Evolutionary conservation across 495 filamentous ascomycete species (phyloP).

Genomic region (Penicillium subrubescens): DNA sequence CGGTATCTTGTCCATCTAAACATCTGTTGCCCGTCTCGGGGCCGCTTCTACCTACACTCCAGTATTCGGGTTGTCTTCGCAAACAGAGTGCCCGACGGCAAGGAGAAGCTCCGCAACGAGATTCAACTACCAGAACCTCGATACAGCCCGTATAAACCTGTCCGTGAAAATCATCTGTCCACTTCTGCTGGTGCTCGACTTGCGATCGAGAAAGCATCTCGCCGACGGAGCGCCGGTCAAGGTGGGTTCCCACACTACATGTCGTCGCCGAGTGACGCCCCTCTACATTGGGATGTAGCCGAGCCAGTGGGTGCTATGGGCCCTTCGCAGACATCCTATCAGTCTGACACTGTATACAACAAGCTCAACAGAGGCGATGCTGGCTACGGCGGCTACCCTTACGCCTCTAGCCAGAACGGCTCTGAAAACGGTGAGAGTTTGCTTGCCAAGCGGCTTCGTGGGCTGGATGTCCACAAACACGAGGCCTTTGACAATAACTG

Average conservation of each 20-base stretch:
- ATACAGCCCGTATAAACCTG: conserved; percentile 82
- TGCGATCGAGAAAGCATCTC: conserved; percentile 56
- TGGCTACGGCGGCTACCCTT: conserved; percentile 65
- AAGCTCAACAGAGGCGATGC: conserved; percentile 69
- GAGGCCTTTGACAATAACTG: conserved; percentile 22
- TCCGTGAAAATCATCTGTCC: conserved; percentile 40
- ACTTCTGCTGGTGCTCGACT: conserved; percentile 26
- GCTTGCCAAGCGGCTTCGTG: conserved; percentile 55
- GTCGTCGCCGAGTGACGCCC: conserved; percentile 12
- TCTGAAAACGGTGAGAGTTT: conserved; percentile 54
- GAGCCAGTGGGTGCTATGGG: conserved; percentile 24
- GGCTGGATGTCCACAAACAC: conserved; percentile 48
- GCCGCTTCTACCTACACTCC: conserved; percentile 89
- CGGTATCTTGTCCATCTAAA: conserved; percentile 94
- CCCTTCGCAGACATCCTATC: neutral
- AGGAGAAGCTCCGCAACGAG: conserved; percentile 90
- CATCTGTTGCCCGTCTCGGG: conserved; percentile 83
- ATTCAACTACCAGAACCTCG: conserved; percentile 85
- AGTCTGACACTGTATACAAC: conserved; percentile 49
- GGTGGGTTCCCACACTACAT: conserved; percentile 34
- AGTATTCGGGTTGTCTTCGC: conserved; percentile 94
- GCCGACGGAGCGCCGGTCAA: conserved; percentile 59
- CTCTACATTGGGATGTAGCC: conserved; percentile 32
- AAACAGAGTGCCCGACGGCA: conserved; percentile 95
- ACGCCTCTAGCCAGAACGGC: conserved; percentile 35